phyloP scores from a whole-genome alignment of 2,329 filamentous ascomycete genomes.

The Atkinsonella hypoxylon region DNA sequence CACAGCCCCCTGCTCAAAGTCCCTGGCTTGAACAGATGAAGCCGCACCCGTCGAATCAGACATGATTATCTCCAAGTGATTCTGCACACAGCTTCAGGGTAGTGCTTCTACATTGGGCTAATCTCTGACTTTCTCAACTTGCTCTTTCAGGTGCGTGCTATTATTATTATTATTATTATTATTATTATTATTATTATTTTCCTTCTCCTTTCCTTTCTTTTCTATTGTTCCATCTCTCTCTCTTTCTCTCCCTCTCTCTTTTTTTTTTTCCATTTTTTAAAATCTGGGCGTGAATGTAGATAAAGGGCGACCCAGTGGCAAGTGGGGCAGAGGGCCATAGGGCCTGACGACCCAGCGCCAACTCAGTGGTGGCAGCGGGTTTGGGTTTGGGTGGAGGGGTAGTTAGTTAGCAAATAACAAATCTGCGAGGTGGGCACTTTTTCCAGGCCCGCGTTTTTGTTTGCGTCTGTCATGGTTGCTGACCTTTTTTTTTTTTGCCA shows the following conservation, averaged over 20 bases:
- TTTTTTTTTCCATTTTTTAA: too few relatives aligned
- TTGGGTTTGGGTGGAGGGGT: neutral
- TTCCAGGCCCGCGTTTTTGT: neutral
- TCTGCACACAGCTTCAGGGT: neutral
- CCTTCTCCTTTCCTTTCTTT: too few relatives aligned
- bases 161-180: too few relatives aligned
- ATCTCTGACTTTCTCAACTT: too few relatives aligned
- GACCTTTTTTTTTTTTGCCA: neutral
- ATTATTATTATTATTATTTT: too few relatives aligned
- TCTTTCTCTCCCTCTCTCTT: too few relatives aligned
- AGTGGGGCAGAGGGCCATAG: conserved; percentile 2
- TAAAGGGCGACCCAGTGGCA: neutral
- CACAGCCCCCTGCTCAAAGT: neutral
- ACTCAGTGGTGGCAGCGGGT: too few relatives aligned
- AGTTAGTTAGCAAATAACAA: conserved; percentile 3
- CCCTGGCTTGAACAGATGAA: neutral
- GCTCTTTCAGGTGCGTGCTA: too few relatives aligned
- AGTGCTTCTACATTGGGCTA: neutral
- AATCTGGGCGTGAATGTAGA: neutral
- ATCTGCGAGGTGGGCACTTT: conserved; percentile 5
- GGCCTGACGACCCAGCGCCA: neutral
- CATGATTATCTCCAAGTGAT: neutral
- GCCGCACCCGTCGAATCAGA: too few relatives aligned
- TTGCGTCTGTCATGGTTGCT: neutral
- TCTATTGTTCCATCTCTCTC: too few relatives aligned